Evolutionary conservation across 768 basidiomycete genomes (phyloP), one percentile per base, ranked within the genome.

Genomic region (Naematelia aurantialba): DNA sequence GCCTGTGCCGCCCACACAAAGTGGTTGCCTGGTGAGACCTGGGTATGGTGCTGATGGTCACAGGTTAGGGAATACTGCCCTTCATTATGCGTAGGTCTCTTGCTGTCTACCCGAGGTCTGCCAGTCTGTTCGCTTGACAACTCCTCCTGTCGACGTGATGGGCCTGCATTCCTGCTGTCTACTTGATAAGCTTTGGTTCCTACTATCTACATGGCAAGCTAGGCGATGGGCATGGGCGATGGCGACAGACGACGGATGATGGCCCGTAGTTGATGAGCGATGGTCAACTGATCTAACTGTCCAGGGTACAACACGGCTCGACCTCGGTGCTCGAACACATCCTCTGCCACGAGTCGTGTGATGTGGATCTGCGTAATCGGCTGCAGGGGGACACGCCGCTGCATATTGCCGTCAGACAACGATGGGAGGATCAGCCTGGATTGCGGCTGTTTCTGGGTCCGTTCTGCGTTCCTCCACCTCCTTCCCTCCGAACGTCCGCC

Each of bases 341-440:
- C 63, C 81, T 92, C 30, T 83, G 83, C 3, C 80, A 85, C 67
- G 87, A 89, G 11, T 83, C 81, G 3, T 90, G 89, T 78, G 89
- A 91, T 69, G 88, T 90, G 52, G 89, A 92, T 73, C 84, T 85
- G 17, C 79, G 83, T 68, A 91, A 91, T 76, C 81, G 81, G 19
- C 70, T 87, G 26, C 85, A 86, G 49, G 81, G 81, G 8, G 84
- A 85, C 5, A 91, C 90, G 0, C 90, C 90, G 2, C 79, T 92
- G 14, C 89, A 91, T 74, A 81, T 89, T 24, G 89, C 88, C 5
- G 70, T 78, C 17, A 67, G 74, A 59, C 76, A 87, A 5, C 78
- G 61, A 74, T 87, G 72, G 72, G 72, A 73, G 45, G 79, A 83
- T 30, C 80, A 87, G 60, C 74, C 73, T 1, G 86, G 84, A 26